phyloP scores from a whole-genome alignment of 768 basidiomycete species.

The Kwoniella botswanensis region DNA sequence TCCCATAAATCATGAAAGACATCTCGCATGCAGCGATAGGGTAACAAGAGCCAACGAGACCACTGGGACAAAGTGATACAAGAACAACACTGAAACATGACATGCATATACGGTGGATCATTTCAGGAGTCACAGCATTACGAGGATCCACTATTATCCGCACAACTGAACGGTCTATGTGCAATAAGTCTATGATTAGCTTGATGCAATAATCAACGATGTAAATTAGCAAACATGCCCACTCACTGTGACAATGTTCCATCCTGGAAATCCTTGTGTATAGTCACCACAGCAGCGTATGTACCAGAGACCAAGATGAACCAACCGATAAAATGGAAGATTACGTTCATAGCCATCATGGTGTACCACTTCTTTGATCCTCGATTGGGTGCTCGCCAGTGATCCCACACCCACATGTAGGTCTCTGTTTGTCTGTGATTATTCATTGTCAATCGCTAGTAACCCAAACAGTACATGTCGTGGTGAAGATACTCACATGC shows the following conservation, averaged over 20 bases:
- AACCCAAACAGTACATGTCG: too few relatives aligned
- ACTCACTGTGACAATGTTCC: slow-evolving; percentile 17
- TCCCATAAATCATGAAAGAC: too few relatives aligned
- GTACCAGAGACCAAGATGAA: slow-evolving; percentile 23
- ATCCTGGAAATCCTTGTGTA: slow-evolving; percentile 13
- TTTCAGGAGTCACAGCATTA: neutral
- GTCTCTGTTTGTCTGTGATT: slow-evolving; percentile 34
- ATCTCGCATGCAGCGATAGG: too few relatives aligned
- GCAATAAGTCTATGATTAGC: neutral
- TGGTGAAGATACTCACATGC: slow-evolving; percentile 29
- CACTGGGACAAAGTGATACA: too few relatives aligned
- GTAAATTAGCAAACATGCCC: neutral
- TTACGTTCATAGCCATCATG: slow-evolving; percentile 13
- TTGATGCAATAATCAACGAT: neutral
- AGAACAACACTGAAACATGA: neutral
- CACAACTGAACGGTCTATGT: slow-evolving; percentile 21
- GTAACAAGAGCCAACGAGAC: too few relatives aligned
- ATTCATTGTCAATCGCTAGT: neutral
- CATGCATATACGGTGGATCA: neutral
- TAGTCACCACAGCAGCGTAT: slow-evolving; percentile 18
- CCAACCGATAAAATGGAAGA: slow-evolving; percentile 22
- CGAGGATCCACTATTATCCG: slow-evolving; percentile 14
- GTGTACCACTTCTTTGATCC: slow-evolving; percentile 3
- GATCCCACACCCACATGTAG: slow-evolving; percentile 53
- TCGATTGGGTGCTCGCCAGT: slow-evolving; percentile 20